Evolutionary conservation across 352 stramenopile genomes (phyloP).

Genomic region (Globisporangium takayamanum): DNA sequence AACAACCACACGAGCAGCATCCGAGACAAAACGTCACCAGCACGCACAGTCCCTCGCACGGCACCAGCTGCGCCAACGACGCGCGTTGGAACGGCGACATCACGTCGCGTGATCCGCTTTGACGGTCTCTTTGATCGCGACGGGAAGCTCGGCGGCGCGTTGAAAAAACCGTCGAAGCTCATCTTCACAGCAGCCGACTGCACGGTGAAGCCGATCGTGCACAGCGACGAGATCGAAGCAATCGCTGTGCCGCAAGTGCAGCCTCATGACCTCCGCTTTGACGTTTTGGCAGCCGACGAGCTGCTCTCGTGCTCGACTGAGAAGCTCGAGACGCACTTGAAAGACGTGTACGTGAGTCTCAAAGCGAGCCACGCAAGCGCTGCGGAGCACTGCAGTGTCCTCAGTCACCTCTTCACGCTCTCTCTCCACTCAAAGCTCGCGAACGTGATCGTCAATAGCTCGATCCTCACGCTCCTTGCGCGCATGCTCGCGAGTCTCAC

Average conservation of each 20-base stretch:
- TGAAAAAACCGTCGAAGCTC: slow-evolving; percentile 44
- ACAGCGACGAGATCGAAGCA: slow-evolving; percentile 42
- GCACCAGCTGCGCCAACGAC: slow-evolving; percentile 17
- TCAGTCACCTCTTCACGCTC: slow-evolving; percentile 55
- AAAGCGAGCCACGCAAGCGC: slow-evolving; percentile 25
- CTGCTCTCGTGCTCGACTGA: slow-evolving; percentile 41
- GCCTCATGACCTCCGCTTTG: slow-evolving; percentile 30
- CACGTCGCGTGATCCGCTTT: slow-evolving; percentile 8
- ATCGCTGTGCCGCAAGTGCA: slow-evolving; percentile 21
- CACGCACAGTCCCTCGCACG: slow-evolving; percentile 19
- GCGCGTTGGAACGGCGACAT: neutral
- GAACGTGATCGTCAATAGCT: slow-evolving; percentile 82
- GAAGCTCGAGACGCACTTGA: slow-evolving; percentile 59
- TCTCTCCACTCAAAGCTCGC: slow-evolving; percentile 50
- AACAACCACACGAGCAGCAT: slow-evolving; percentile 1
- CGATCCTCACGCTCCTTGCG: slow-evolving; percentile 54
- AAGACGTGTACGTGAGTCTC: slow-evolving; percentile 67
- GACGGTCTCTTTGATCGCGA: slow-evolving; percentile 26
- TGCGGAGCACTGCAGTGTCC: slow-evolving; percentile 35
- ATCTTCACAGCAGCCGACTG: slow-evolving; percentile 57
- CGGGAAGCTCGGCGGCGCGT: slow-evolving; percentile 21
- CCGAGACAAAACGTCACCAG: neutral
- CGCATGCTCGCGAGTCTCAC: slow-evolving; percentile 29
- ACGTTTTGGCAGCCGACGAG: slow-evolving; percentile 24
- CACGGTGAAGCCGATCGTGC: slow-evolving; percentile 53